Percentiles rank a stretch among this genome's conserved stretches.
phyloP scores from a whole-genome alignment of 345 rosid genomes.

The Jatropha curcas region DNA sequence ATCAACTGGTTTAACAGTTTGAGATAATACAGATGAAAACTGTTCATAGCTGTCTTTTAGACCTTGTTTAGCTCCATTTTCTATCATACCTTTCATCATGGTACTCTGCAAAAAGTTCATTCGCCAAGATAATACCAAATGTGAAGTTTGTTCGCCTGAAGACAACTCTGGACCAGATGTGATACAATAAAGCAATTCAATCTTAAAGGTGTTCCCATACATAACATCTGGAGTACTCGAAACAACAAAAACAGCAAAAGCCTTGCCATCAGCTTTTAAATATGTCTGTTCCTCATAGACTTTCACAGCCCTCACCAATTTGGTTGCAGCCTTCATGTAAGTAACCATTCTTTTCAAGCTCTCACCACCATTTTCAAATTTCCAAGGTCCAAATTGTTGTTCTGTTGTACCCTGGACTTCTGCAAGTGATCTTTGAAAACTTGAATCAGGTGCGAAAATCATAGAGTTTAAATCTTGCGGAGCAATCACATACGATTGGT shows the following conservation, averaged over 20 bases:
- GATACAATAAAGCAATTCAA: slow-evolving; percentile 71
- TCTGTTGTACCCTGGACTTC: slow-evolving; percentile 82
- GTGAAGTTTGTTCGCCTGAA: slow-evolving; percentile 73
- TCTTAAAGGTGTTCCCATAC: slow-evolving; percentile 73
- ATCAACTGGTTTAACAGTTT: slow-evolving; percentile 73
- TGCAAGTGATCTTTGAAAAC: slow-evolving; percentile 49
- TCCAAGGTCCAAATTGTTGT: slow-evolving; percentile 73
- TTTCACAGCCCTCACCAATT: slow-evolving; percentile 78
- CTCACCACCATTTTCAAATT: slow-evolving; percentile 57
- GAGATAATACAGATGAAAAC: slow-evolving; percentile 58
- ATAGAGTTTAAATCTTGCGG: slow-evolving; percentile 62
- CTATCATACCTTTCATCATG: slow-evolving; percentile 94
- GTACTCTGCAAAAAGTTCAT: slow-evolving; percentile 87
- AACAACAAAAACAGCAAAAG: slow-evolving; percentile 53
- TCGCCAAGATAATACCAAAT: slow-evolving; percentile 83
- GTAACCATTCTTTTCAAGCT: slow-evolving; percentile 61
- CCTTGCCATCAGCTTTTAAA: slow-evolving; percentile 75
- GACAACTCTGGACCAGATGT: slow-evolving; percentile 77
- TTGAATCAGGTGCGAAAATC: slow-evolving; percentile 79
- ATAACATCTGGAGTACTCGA: slow-evolving; percentile 91
- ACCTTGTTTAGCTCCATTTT: slow-evolving; percentile 86
- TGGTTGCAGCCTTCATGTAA: slow-evolving; percentile 76
- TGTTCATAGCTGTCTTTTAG: slow-evolving; percentile 78
- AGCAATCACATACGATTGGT: slow-evolving; percentile 59
- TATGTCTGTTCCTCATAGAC: slow-evolving; percentile 81